A percentile compares a stretch with the other conserved stretches of the same genome.
These are phyloP conservation scores for Jasminum sambac DNA, from an alignment of 257 asterid species.

Conservation along the genomic window DNA sequence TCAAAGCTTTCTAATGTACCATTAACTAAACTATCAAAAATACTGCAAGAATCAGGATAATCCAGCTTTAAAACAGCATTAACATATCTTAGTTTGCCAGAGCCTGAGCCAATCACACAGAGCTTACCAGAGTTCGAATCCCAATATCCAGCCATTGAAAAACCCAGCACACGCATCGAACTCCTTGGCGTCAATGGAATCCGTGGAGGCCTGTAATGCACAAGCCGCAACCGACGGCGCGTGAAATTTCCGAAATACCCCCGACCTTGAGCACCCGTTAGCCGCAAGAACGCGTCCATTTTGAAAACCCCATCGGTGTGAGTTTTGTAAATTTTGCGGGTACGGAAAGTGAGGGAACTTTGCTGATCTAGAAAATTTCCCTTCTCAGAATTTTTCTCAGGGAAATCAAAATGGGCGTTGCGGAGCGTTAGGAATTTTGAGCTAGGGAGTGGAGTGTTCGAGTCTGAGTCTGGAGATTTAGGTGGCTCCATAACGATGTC, in stretches of 20 bases:
- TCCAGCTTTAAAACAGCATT: constrained; percentile 70
- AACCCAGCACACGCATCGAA: constrained; percentile 25
- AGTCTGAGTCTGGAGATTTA: constrained; percentile 30
- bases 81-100: constrained; percentile 32
- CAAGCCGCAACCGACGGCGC: constrained; percentile 65
- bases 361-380: constrained; percentile 24
- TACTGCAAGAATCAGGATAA: constrained; percentile 62
- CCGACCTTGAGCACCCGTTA: constrained; percentile 16
- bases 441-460: constrained; percentile 33
- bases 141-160: constrained; percentile 67
- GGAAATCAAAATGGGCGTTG: constrained; percentile 39
- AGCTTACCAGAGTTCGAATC: constrained; percentile 70
- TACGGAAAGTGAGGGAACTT: constrained; percentile 36
- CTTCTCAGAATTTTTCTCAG: constrained; percentile 21
- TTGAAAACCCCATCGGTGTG: constrained; percentile 48
- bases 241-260: constrained; percentile 37
- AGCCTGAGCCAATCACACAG: constrained; percentile 81
- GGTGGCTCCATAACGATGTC: constrained; percentile 45
- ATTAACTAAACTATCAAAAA: constrained; percentile 65
- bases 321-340: constrained; percentile 48
- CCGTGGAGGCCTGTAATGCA: constrained; percentile 66
- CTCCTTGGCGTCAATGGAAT: constrained; percentile 42
- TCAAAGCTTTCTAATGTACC: constrained; percentile 56
- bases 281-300: constrained; percentile 46
- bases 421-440: constrained; percentile 34